Conservation (phyloP, 805 yeast genomes). For the Pichia gijzeniarum region DNA sequence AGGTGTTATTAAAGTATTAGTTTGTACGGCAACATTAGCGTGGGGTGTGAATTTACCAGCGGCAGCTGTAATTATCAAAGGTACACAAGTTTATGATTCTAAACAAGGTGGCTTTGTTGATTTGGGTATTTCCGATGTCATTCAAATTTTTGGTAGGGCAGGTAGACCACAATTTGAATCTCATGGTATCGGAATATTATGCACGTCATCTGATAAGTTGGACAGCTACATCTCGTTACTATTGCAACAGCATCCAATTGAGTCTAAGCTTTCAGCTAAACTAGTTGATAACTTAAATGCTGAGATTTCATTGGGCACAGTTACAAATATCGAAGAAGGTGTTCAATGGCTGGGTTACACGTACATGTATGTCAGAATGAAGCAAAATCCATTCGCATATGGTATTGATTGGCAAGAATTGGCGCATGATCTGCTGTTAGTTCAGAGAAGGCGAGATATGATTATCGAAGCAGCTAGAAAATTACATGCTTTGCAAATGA, state of each 20-base stretch:
- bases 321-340: conserved; percentile 90
- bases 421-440: conserved; percentile 73
- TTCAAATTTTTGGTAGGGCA: conserved; percentile 98
- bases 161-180: conserved; percentile 97
- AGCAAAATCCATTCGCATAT: conserved; percentile 85
- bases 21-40: conserved; percentile 96
- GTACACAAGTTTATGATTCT: conserved; percentile 92
- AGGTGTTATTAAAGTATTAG: conserved; percentile 83
- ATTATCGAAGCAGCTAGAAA: conserved; percentile 73
- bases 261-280: conserved; percentile 70
- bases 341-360: conserved; percentile 98
- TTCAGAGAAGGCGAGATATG: conserved; percentile 68
- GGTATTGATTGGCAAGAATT: conserved; percentile 87
- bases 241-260: conserved; percentile 95
- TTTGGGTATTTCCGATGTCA: conserved; percentile 91
- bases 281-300: conserved; percentile 92
- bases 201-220: conserved; percentile 74
- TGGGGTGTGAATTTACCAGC: conserved; percentile 99
- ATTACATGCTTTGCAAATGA: conserved; percentile 87
- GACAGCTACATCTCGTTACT: conserved; percentile 86
- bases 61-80: conserved; percentile 92
- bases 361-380: conserved; percentile 89
- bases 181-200: conserved; percentile 86
- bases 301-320: conserved; percentile 92
- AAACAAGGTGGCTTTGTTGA: conserved; percentile 93